phyloP scores from a whole-genome alignment of 164 flowering plant genomes.

The Berberis vulgaris region DNA sequence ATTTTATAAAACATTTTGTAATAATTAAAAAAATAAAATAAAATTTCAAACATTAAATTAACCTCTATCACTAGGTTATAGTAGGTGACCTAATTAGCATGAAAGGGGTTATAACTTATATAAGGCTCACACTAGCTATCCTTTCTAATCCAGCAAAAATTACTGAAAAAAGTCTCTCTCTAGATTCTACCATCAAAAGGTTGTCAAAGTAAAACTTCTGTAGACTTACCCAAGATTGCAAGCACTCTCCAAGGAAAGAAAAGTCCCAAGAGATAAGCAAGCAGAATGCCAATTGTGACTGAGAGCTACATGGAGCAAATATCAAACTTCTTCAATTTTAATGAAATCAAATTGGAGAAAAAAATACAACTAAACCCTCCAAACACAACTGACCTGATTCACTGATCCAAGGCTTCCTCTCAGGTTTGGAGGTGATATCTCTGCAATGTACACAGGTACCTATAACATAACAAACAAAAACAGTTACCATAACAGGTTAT shows the following conservation, averaged over 20 bases:
- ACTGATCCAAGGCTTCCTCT: constrained; percentile 65
- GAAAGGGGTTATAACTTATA: too few species aligned
- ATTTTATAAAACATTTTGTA: too few species aligned
- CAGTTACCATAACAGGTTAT: too few species aligned
- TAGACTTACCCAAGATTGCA: constrained; percentile 57
- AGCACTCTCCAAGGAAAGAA: constrained; percentile 70
- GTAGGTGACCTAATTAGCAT: too few species aligned
- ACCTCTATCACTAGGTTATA: too few species aligned
- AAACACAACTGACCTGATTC: constrained; percentile 41
- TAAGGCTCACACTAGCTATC: too few species aligned
- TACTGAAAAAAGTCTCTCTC: too few species aligned
- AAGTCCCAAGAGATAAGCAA: constrained; percentile 73
- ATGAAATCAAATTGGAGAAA: not conserved
- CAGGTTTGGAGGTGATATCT: constrained; percentile 73
- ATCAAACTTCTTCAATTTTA: not conserved
- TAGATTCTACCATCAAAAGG: too few species aligned
- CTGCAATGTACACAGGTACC: constrained; percentile 91
- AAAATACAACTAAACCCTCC: not conserved
- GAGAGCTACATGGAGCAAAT: constrained; percentile 43
- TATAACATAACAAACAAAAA: constrained; percentile 10
- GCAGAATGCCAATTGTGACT: constrained; percentile 71
- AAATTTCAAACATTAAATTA: too few species aligned
- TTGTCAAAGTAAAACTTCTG: not conserved
- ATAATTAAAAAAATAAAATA: too few species aligned
- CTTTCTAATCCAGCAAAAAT: too few species aligned